Percentiles rank a stretch among this genome's conserved stretches.
phyloP scores from a whole-genome alignment of 75 land plant genomes.

The Cupressus sempervirens region DNA sequence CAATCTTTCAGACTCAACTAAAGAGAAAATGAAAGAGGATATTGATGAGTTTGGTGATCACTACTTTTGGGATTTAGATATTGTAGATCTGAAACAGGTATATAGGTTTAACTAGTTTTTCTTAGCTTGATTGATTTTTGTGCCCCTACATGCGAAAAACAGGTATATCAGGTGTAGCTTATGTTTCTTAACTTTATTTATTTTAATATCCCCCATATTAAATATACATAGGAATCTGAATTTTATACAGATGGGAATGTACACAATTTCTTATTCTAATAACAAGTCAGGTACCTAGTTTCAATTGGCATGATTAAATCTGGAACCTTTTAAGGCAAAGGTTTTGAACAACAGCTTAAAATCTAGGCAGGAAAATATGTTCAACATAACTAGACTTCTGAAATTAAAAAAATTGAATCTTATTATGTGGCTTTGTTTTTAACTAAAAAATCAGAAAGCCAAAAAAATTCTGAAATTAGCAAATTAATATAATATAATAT shows the following conservation, averaged over 20 bases:
- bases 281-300: neutral
- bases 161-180: constrained; percentile 28
- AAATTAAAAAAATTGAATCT: no score
- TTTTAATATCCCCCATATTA: neutral
- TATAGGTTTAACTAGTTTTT: neutral
- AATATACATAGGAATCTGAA: neutral
- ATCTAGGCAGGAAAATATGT: neutral
- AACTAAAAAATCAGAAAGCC: no score
- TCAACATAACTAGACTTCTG: neutral
- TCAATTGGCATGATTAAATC: neutral
- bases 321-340: neutral
- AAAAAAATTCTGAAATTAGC: no score
- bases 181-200: neutral
- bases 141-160: constrained; percentile 20
- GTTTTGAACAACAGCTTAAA: neutral
- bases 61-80: constrained; percentile 69
- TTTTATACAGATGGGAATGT: neutral
- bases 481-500: no score
- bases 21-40: constrained; percentile 60
- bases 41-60: constrained; percentile 76
- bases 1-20: constrained; percentile 60
- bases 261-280: neutral
- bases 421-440: no score
- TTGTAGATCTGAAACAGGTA: constrained; percentile 73
- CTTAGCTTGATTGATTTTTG: neutral